phyloP scores from a whole-genome alignment of 2,329 filamentous ascomycete genomes.

The Aspergillus novoparasiticus region DNA sequence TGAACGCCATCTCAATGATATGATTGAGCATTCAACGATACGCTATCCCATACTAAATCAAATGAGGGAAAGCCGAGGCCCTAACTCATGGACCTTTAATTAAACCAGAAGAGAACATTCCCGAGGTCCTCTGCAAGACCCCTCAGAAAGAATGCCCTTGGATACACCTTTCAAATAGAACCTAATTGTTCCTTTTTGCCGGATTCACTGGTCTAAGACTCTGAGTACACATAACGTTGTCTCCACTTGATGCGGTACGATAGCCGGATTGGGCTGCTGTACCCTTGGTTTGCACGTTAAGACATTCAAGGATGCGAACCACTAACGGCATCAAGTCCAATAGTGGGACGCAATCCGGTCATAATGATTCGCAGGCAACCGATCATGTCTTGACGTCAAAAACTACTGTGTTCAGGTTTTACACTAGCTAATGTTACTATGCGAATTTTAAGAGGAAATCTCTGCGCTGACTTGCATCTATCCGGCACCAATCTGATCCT shows the following conservation, averaged over 20 bases:
- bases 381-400: not conserved
- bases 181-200: not conserved
- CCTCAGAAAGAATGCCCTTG: not conserved
- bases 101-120: no score
- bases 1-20: not conserved
- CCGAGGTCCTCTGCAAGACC: not conserved
- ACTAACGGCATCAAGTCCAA: not conserved
- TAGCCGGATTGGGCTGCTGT: not conserved
- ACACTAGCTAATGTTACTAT: not conserved
- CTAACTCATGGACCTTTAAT: not conserved
- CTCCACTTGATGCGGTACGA: not conserved
- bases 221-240: not conserved
- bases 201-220: not conserved
- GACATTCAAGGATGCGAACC: not conserved
- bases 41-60: not conserved
- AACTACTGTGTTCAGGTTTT: not conserved
- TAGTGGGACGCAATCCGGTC: not conserved
- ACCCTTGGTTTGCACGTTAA: not conserved
- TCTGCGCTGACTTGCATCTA: not conserved
- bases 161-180: not conserved
- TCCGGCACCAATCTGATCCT: not conserved
- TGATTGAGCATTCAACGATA: not conserved
- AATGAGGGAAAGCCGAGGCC: not conserved
- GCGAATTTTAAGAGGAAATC: no score
- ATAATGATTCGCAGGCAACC: not conserved